Percentiles rank a stretch among this genome's conserved stretches.
These are phyloP conservation scores for Cytospora leucostoma DNA, from an alignment of 2,329 filamentous ascomycete genomes.

Conservation along the genomic window DNA sequence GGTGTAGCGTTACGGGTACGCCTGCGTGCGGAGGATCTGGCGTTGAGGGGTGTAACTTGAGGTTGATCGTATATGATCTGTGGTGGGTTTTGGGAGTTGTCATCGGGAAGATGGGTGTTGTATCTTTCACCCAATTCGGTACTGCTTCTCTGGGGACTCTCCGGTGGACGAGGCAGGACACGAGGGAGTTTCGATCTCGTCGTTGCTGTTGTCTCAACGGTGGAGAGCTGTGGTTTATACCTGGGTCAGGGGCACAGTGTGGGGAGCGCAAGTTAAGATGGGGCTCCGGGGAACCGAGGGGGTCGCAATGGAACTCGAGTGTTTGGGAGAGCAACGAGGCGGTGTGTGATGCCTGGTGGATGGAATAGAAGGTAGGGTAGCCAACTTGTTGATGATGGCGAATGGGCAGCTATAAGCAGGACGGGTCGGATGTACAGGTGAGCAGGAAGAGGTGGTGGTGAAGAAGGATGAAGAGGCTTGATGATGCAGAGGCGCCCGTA, in stretches of 20 bases:
- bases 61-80: constrained; percentile 28
- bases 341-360: neutral
- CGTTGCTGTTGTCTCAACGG: neutral
- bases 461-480: constrained; percentile 1
- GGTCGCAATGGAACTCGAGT: neutral
- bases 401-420: neutral
- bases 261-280: neutral
- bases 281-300: neutral
- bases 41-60: constrained; percentile 15
- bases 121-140: neutral
- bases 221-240: neutral
- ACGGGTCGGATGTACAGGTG: neutral
- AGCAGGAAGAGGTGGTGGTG: neutral
- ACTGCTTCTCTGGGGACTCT: neutral
- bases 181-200: neutral
- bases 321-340: neutral
- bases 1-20: neutral
- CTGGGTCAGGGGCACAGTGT: neutral
- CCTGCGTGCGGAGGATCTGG: constrained; percentile 8
- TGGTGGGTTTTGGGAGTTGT: constrained; percentile 24
- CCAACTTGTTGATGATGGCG: neutral
- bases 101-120: constrained; percentile 22
- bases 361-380: neutral
- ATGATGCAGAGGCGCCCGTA: neutral
- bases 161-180: neutral